phyloP scores from a whole-genome alignment of 2,329 filamentous ascomycete species.

The Colletotrichum graminicola region DNA sequence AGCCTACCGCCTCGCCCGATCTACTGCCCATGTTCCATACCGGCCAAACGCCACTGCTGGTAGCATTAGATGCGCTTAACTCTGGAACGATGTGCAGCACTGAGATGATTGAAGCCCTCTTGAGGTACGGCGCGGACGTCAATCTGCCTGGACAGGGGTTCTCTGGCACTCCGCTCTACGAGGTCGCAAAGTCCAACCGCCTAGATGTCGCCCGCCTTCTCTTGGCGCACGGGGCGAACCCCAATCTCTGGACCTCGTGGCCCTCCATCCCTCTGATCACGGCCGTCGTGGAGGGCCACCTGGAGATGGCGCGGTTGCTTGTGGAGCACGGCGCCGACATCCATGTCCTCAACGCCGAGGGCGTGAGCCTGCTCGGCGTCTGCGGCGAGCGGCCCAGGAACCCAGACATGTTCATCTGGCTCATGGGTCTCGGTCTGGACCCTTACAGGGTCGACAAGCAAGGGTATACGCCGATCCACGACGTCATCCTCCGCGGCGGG shows the following conservation, averaged over 20 bases:
- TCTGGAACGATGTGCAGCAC: not conserved
- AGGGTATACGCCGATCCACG: conserved; percentile 27
- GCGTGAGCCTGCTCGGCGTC: conserved; percentile 28
- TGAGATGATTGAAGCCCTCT: not conserved
- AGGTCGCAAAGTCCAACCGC: not conserved
- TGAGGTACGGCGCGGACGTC: conserved; percentile 4
- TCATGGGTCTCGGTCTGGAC: conserved; percentile 34
- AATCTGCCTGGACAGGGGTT: not conserved
- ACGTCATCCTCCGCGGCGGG: not conserved
- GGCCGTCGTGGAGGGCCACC: conserved; percentile 34
- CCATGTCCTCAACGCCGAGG: conserved; percentile 13
- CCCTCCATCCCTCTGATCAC: not conserved
- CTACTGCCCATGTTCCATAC: not conserved
- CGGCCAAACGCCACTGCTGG: conserved; percentile 9
- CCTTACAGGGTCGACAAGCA: conserved; percentile 36
- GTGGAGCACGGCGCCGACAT: conserved; percentile 47
- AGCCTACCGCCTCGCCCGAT: not conserved
- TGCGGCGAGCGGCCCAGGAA: conserved; percentile 23
- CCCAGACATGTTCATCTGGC: conserved; percentile 38
- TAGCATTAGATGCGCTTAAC: not conserved
- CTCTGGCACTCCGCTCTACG: not conserved
- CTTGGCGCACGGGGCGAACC: conserved; percentile 7
- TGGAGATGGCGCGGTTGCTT: conserved; percentile 48
- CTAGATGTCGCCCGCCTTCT: not conserved
- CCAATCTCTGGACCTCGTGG: not conserved